A percentile compares a stretch with the other conserved stretches of the same genome.
Conservation (phyloP, 2,329 filamentous ascomycete genomes). For the Monosporascus sp. region DNA sequence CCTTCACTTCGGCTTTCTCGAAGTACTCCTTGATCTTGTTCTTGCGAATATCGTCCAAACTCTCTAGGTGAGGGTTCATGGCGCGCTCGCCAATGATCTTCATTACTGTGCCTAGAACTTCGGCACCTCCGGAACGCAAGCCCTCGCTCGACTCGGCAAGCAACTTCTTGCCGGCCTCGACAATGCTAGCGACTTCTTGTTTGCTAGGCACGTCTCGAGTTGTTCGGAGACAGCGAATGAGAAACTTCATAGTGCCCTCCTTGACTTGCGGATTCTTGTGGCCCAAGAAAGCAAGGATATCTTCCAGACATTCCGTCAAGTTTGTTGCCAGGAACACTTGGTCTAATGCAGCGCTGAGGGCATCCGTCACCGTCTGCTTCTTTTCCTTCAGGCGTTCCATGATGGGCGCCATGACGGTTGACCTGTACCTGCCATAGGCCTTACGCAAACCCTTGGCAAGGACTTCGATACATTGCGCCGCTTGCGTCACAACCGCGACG, state of each 20-base stretch:
- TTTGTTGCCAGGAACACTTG: conserved; percentile 59
- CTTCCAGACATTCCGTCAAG: conserved; percentile 83
- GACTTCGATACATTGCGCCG: conserved; percentile 86
- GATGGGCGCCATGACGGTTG: conserved; percentile 78
- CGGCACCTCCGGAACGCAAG: conserved; percentile 82
- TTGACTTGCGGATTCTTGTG: conserved; percentile 99
- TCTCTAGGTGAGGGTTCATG: conserved; percentile 89
- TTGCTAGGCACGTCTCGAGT: conserved; percentile 81
- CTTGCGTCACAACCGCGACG: conserved; percentile 86
- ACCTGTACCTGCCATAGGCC: conserved; percentile 74
- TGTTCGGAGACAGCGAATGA: conserved; percentile 80
- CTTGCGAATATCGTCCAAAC: conserved; percentile 91
- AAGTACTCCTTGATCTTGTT: conserved; percentile 90
- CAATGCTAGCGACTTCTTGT: conserved; percentile 75
- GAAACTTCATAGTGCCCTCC: conserved; percentile 87
- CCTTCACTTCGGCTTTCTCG: conserved; percentile 76
- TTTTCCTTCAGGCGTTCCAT: conserved; percentile 97
- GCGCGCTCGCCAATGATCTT: conserved; percentile 96
- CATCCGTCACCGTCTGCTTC: conserved; percentile 83
- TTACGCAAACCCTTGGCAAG: conserved; percentile 80
- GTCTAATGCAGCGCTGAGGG: conserved; percentile 79
- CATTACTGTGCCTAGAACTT: conserved; percentile 91
- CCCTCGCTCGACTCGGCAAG: conserved; percentile 83
- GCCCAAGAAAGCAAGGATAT: conserved; percentile 75
- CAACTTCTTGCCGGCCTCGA: conserved; percentile 85